Base-by-base conservation (phyloP, 2,329 filamentous ascomycete genomes). In the Neurospora crassa region DNA sequence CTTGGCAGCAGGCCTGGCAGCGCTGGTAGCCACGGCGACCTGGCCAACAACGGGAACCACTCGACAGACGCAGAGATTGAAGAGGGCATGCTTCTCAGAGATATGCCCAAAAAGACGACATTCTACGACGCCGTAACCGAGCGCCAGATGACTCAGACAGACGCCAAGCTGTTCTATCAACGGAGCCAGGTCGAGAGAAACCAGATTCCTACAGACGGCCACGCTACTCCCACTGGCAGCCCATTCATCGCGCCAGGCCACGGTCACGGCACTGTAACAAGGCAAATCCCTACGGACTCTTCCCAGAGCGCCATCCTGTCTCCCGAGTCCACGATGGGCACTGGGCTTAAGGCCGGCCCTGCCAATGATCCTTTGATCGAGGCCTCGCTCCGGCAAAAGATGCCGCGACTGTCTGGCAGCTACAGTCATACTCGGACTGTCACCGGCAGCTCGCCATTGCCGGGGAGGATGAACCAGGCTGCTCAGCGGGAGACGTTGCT, bases 151-250 rank as follows among this genome's bases (percentile, higher is more conserved):
- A 96, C 91, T 78, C 94, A 97, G 80, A 91, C 92, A 37, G 96
- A 99, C 79, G 93, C 95, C 72, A 98, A 97, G 81, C 87, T 97
- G 74, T 97, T 98, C 83, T 99, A 97, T 80, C 95, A 97, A 82
- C 88, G 92, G 75, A 94, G 93, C 81, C 92, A 94, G 80, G 84
- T 90, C 71, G 91, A 91, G 40, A 78, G 75, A 75, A 68, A 78
- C 76, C 71, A 80, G 75, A 72, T 79, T 76, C 71, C 79, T 75
- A 71, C 83, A 81, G 79, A 79, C 79, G 70, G 79, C 78, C 83
- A 84, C 68, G 74, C 78, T 53, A 84, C 83, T 14, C 83, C 84
- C 11, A 81, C 82, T 24, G 82, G 80, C 16, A 88, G 86, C 72
- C 85, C 86, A 14, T 74, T 82, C 68, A 80, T 85, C 45, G 73